phyloP scores from a whole-genome alignment of 2,329 filamentous ascomycete genomes.

The Chalara sp. region DNA sequence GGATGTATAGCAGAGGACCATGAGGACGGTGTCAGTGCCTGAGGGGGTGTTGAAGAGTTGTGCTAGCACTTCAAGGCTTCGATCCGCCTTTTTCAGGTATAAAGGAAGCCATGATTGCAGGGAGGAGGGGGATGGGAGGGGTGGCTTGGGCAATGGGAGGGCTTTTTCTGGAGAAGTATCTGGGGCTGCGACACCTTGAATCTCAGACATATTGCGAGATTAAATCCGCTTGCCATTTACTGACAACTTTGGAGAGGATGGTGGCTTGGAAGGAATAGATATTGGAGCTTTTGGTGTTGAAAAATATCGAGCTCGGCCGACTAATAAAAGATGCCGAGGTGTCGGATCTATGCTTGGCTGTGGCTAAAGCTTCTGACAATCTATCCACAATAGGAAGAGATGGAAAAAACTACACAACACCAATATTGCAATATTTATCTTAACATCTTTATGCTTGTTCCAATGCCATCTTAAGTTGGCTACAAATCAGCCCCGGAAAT shows the following conservation, averaged over 20 bases:
- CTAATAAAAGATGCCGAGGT: too few relatives aligned
- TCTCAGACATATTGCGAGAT: constrained; percentile 19
- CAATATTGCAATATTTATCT: too few relatives aligned
- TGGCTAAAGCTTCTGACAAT: too few relatives aligned
- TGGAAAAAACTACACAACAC: too few relatives aligned
- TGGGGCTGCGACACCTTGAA: constrained; percentile 13
- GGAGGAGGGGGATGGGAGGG: constrained; percentile 10
- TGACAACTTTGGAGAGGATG: background rate
- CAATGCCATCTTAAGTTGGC: too few relatives aligned
- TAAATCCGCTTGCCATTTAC: too few relatives aligned
- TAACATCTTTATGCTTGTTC: too few relatives aligned
- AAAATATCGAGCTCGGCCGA: too few relatives aligned
- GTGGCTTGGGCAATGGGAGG: constrained; percentile 10
- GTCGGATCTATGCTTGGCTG: too few relatives aligned
- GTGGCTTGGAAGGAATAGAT: background rate
- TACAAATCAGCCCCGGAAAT: too few relatives aligned
- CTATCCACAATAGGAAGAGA: too few relatives aligned
- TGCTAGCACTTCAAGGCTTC: constrained; percentile 42
- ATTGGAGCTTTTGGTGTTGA: background rate
- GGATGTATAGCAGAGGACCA: constrained; percentile 61
- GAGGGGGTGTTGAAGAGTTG: constrained; percentile 61
- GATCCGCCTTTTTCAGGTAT: constrained; percentile 25
- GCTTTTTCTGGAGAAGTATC: constrained; percentile 15
- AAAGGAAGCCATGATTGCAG: constrained; percentile 24
- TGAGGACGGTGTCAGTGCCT: constrained; percentile 64